These are phyloP conservation scores for Brassica incana DNA, from an alignment of 345 rosid species.

Conservation along the genomic window DNA sequence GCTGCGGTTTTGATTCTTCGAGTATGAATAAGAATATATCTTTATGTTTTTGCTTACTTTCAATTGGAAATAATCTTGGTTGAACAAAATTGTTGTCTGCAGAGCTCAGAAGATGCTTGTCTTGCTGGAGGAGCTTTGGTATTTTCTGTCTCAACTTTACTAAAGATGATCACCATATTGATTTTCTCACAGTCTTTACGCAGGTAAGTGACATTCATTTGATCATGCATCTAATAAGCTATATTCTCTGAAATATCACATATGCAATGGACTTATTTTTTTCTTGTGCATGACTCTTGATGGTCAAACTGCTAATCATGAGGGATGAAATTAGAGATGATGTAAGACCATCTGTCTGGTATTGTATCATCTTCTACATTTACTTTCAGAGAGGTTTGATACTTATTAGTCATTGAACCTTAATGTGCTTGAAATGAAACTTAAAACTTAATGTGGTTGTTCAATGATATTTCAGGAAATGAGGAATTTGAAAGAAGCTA, in stretches of 20 bases:
- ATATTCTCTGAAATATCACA: not conserved
- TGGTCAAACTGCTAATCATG: no score
- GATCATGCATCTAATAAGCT: not conserved
- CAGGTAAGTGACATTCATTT: not conserved
- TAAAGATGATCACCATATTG: constrained; percentile 44
- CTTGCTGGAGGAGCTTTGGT: constrained; percentile 57
- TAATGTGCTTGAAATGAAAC: no score
- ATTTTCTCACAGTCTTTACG: not conserved
- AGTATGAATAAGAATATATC: not conserved
- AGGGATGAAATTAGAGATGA: no score
- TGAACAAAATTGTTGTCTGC: constrained; percentile 26
- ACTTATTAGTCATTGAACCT: no score
- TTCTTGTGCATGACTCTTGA: no score
- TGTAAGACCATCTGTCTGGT: no score
- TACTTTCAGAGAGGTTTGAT: no score
- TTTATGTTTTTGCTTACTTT: not conserved
- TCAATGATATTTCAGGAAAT: no score
- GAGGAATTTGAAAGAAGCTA: no score
- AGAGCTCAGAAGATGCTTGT: constrained; percentile 71
- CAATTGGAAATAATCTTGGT: not conserved
- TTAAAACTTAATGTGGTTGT: no score
- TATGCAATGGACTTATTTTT: no score
- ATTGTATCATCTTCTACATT: no score
- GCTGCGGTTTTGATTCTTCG: not conserved
- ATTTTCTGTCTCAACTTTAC: constrained; percentile 41